Conservation (phyloP, 108 stramenopile genomes). For the Pseudonitzschia multiseries region DNA sequence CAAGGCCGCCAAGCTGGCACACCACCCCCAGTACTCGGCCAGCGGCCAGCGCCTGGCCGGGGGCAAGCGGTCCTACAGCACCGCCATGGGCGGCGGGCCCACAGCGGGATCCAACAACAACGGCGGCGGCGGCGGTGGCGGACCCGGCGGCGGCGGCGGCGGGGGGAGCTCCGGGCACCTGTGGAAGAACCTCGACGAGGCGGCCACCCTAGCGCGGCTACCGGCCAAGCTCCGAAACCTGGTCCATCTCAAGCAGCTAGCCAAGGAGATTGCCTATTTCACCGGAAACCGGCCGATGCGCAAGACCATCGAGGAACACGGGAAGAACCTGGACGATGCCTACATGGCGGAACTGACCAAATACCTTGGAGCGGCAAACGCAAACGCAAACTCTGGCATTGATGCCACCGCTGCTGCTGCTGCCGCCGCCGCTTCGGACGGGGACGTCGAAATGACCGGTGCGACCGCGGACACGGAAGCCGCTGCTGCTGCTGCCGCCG, state of each 20-base stretch:
- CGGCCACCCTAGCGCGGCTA: slow-evolving; percentile 2
- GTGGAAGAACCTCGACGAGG: slow-evolving; percentile 37
- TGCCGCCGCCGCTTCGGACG: not conserved
- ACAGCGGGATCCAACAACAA: too few relatives aligned
- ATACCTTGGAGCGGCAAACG: not conserved
- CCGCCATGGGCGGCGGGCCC: slow-evolving; percentile 15
- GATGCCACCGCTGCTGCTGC: not conserved
- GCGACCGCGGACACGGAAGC: not conserved
- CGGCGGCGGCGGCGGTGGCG: not conserved
- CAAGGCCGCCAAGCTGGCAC: not conserved
- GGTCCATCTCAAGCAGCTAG: slow-evolving; percentile 26
- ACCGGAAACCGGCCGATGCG: not conserved
- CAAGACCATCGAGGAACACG: slow-evolving; percentile 21
- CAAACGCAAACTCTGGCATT: too few relatives aligned
- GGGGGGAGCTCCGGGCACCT: not conserved
- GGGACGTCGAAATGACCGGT: slow-evolving; percentile 7
- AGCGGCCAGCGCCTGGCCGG: not conserved
- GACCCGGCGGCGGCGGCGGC: not conserved
- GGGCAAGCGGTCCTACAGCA: slow-evolving; percentile 3
- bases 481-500: not conserved
- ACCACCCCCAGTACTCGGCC: not conserved
- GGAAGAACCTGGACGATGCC: slow-evolving; percentile 15
- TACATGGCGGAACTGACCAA: not conserved
- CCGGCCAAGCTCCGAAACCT: slow-evolving; percentile 24
- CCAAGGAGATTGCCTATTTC: slow-evolving; percentile 12